A percentile compares a stretch with the other conserved stretches of the same genome.
These are phyloP conservation scores for Candida multigemmis DNA, from an alignment of 805 yeast species.

Conservation along the genomic window DNA sequence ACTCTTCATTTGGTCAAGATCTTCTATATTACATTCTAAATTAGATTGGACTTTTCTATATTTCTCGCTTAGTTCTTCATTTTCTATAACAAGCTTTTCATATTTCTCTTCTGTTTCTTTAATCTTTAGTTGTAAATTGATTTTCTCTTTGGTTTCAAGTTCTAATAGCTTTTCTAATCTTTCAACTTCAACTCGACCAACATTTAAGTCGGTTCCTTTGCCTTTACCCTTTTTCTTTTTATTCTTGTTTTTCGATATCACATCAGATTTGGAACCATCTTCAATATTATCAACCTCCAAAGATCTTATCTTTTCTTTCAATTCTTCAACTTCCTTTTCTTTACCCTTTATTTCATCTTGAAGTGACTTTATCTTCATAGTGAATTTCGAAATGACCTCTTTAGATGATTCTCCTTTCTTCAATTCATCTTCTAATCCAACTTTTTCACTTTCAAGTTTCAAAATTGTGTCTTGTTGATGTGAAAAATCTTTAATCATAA, in stretches of 20 bases:
- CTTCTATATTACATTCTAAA: conserved; percentile 42
- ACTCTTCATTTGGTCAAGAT: conserved; percentile 62
- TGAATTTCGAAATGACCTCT: too few relatives aligned
- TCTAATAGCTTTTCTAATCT: conserved; percentile 4
- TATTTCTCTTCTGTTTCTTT: conserved; percentile 4
- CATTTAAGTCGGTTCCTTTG: conserved; percentile 1
- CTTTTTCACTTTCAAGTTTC: too few relatives aligned
- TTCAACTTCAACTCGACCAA: conserved; percentile 2
- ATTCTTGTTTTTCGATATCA: not conserved
- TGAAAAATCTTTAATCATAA: too few relatives aligned
- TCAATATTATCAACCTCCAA: too few relatives aligned
- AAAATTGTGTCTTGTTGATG: too few relatives aligned
- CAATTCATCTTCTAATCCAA: too few relatives aligned
- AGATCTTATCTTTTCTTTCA: conserved; percentile 1
- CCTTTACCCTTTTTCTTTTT: not conserved
- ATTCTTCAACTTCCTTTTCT: not conserved
- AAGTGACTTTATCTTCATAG: too few relatives aligned
- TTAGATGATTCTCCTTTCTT: too few relatives aligned
- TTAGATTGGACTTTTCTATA: conserved; percentile 12
- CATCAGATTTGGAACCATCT: not conserved
- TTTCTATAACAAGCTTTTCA: conserved; percentile 6
- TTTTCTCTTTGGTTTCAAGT: not conserved
- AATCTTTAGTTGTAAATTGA: not conserved
- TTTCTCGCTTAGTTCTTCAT: conserved; percentile 9
- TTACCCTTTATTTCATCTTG: not conserved